A percentile compares a stretch with the other conserved stretches of the same genome.
phyloP scores from a whole-genome alignment of 176 grass and related monocot species.

The Aegilops umbellulata region DNA sequence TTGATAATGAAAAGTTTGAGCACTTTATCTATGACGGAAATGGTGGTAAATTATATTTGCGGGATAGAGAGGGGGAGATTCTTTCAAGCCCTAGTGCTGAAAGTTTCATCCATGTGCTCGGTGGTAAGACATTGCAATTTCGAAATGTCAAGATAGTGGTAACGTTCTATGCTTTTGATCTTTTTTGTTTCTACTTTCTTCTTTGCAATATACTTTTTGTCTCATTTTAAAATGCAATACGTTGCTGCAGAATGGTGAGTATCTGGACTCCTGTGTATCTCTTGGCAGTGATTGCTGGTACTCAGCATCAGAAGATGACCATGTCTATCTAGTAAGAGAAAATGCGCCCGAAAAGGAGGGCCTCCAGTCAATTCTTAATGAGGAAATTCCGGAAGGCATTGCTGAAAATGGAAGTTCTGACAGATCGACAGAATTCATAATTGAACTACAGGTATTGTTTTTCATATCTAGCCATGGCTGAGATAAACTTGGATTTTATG shows the following conservation, averaged over 20 bases:
- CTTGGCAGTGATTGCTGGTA: conserved; percentile 81
- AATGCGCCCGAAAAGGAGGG: conserved; percentile 25
- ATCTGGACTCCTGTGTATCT: conserved; percentile 86
- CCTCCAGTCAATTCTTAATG: conserved; percentile 8
- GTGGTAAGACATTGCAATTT: conserved; percentile 78
- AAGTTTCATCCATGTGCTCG: conserved; percentile 76
- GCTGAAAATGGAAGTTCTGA: conserved; percentile 31
- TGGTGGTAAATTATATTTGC: conserved; percentile 86
- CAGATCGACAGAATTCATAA: conserved; percentile 61
- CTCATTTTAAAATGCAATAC: conserved; percentile 28
- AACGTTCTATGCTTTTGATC: conserved; percentile 37
- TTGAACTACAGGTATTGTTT: conserved; percentile 79
- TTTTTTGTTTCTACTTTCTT: conserved; percentile 30
- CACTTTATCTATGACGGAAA: conserved; percentile 94
- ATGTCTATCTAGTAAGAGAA: conserved; percentile 63
- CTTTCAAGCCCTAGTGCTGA: conserved; percentile 62
- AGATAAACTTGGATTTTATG: not conserved
- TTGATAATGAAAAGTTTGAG: conserved; percentile 84
- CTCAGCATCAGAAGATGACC: conserved; percentile 82
- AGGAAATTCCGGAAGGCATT: conserved; percentile 38
- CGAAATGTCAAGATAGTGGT: conserved; percentile 93
- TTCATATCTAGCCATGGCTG: not conserved
- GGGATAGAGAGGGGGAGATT: conserved; percentile 65
- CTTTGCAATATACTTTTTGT: not conserved
- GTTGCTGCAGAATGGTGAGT: conserved; percentile 77